Conservation (phyloP, 257 asterid genomes). For the Catharanthus roseus region DNA sequence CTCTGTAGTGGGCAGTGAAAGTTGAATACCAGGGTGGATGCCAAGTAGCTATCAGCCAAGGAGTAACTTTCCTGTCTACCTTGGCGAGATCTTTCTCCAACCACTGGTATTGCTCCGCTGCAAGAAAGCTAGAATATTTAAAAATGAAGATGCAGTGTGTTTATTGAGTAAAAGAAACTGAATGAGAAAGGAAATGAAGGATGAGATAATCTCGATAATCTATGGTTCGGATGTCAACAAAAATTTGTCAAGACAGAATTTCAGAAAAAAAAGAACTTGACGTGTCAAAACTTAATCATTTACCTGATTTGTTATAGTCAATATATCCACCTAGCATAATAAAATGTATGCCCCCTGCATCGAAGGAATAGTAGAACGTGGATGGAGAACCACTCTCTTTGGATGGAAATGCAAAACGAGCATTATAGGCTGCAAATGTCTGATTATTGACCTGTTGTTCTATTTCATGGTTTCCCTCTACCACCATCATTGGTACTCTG, state of each 20-base stretch:
- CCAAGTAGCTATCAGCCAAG: conserved; percentile 87
- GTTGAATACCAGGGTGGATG: conserved; percentile 97
- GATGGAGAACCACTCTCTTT: conserved; percentile 80
- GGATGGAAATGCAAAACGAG: conserved; percentile 85
- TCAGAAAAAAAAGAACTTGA: background rate
- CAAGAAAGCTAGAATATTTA: conserved; percentile 13
- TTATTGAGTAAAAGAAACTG: background rate
- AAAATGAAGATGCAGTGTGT: background rate
- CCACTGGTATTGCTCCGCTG: conserved; percentile 91
- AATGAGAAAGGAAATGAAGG: background rate
- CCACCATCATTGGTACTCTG: conserved; percentile 79
- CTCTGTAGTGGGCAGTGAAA: conserved; percentile 85
- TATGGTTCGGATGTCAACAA: background rate
- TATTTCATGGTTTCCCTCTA: conserved; percentile 95
- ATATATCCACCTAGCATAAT: conserved; percentile 74
- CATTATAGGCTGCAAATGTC: conserved; percentile 66
- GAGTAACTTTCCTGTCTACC: conserved; percentile 63
- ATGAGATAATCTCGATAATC: background rate
- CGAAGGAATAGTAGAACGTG: conserved; percentile 72
- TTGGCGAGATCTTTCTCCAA: conserved; percentile 62
- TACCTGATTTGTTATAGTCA: conserved; percentile 65
- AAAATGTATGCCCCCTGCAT: conserved; percentile 94
- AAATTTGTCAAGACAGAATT: too few relatives aligned
- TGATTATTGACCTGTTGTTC: conserved; percentile 64
- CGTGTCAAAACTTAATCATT: background rate